Evolutionary conservation across 768 basidiomycete genomes (phyloP).

Genomic region (Rhodotorula kratochvilovae): DNA sequence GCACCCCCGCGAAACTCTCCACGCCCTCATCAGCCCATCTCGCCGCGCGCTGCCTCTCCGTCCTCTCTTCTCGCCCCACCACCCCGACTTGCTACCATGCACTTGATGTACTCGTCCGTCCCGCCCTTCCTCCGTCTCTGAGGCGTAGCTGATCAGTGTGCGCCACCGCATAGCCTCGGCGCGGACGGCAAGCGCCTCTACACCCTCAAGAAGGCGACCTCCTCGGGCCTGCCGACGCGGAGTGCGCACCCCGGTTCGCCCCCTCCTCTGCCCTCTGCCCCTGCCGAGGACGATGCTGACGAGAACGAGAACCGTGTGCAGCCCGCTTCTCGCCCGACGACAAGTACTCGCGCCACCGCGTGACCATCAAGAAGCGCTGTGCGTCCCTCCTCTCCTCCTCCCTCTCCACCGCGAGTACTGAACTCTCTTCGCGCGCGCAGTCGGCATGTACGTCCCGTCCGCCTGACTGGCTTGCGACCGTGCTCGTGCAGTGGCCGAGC

Average conservation of each 20-base stretch:
- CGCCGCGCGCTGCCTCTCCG: neutral
- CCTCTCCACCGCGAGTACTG: neutral
- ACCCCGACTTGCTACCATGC: slow-evolving; percentile 58
- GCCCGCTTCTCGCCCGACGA: slow-evolving; percentile 99
- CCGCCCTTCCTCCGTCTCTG: too few relatives aligned
- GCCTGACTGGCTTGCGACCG: too few relatives aligned
- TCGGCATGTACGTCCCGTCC: slow-evolving; percentile 11
- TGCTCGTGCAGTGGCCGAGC: too few relatives aligned
- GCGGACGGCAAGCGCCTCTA: slow-evolving; percentile 74
- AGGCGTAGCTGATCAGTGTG: neutral
- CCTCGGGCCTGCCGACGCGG: slow-evolving; percentile 76
- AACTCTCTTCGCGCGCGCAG: neutral
- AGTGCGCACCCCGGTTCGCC: slow-evolving; percentile 90
- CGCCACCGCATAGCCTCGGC: slow-evolving; percentile 55
- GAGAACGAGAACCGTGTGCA: slow-evolving; percentile 44
- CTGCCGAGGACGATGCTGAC: too few relatives aligned
- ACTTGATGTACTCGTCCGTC: slow-evolving; percentile 74
- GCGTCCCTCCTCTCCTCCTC: slow-evolving; percentile 42
- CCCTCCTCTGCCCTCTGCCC: too few relatives aligned
- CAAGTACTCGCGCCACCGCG: slow-evolving; percentile 96
- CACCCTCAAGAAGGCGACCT: slow-evolving; percentile 90
- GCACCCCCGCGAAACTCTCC: too few relatives aligned
- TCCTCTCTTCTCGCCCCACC: neutral
- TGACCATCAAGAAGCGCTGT: slow-evolving; percentile 85
- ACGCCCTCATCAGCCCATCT: neutral